Conservation (phyloP, 2,329 filamentous ascomycete genomes). For the Drechmeria coniospora region DNA sequence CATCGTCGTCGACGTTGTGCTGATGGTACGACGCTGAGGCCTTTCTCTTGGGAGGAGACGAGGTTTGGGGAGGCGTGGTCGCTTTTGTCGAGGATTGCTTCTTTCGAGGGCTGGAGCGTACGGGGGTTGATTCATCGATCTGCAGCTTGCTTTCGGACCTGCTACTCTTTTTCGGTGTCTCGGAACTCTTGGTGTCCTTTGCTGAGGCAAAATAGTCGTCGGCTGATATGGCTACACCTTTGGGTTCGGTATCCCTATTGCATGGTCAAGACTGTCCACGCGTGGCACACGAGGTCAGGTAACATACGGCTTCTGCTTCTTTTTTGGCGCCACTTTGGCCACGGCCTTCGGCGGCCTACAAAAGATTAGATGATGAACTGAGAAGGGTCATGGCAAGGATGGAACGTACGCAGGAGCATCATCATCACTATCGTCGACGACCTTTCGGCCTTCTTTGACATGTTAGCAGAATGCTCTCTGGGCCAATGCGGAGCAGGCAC, state of each 20-base stretch:
- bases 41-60: conserved; percentile 23
- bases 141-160: conserved; percentile 20
- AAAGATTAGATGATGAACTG: conserved; percentile 5
- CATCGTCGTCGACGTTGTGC: conserved; percentile 30
- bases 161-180: conserved; percentile 25
- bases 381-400: neutral
- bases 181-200: conserved; percentile 22
- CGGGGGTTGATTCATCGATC: conserved; percentile 24
- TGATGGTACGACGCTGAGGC: conserved; percentile 24
- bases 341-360: conserved; percentile 36
- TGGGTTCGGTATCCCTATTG: conserved; percentile 22
- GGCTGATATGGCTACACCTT: conserved; percentile 37
- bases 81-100: conserved; percentile 22
- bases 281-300: neutral
- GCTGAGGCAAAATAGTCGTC: conserved; percentile 41
- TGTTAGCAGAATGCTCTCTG: conserved; percentile 10
- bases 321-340: conserved; percentile 31
- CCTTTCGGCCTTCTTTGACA: conserved; percentile 40
- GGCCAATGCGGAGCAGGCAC: neutral
- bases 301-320: conserved; percentile 40
- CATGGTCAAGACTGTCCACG: neutral
- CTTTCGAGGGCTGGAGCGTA: conserved; percentile 37
- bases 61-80: conserved; percentile 14
- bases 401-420: conserved; percentile 27
- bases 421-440: conserved; percentile 70